phyloP scores from a whole-genome alignment of 148 eudicot species.

The Vaccinium myrtillus region DNA sequence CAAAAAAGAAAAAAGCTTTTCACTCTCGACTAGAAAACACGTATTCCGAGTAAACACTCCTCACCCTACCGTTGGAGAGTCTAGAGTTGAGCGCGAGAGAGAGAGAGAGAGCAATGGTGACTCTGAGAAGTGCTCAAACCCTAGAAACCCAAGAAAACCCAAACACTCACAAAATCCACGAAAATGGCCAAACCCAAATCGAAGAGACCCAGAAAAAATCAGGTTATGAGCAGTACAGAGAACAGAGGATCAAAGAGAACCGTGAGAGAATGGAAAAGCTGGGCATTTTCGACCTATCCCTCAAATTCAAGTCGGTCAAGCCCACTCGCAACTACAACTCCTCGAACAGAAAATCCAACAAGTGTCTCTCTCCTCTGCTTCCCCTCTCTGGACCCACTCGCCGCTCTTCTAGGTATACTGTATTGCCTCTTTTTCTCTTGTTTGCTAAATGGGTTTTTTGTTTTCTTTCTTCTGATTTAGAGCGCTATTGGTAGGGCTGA shows the following conservation, averaged over 20 bases:
- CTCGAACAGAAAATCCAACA: constrained; percentile 27
- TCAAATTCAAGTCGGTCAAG: constrained; percentile 51
- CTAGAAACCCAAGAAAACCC: constrained; percentile 22
- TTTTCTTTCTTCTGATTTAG: not conserved
- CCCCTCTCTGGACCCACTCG: constrained; percentile 47
- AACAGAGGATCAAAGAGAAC: constrained; percentile 77
- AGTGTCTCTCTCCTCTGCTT: constrained; percentile 23
- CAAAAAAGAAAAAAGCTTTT: no score
- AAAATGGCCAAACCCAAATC: constrained; percentile 17
- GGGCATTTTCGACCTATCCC: constrained; percentile 73
- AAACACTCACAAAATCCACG: constrained; percentile 7
- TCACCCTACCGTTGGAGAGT: constrained; percentile 38
- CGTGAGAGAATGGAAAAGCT: constrained; percentile 68
- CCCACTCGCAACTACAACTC: constrained; percentile 31
- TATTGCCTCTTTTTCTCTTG: not conserved
- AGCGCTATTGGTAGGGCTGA: no score
- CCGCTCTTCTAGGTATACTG: constrained; percentile 69
- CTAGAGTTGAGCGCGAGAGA: not conserved
- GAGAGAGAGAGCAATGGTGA: not conserved
- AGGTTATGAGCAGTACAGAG: constrained; percentile 64
- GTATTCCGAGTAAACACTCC: not conserved
- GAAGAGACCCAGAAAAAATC: constrained; percentile 17
- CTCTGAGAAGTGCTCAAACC: not conserved
- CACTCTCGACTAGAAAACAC: not conserved
- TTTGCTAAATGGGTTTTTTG: not conserved